Evolutionary conservation across 345 rosid species (phyloP).

Genomic region (Salix caprea): DNA sequence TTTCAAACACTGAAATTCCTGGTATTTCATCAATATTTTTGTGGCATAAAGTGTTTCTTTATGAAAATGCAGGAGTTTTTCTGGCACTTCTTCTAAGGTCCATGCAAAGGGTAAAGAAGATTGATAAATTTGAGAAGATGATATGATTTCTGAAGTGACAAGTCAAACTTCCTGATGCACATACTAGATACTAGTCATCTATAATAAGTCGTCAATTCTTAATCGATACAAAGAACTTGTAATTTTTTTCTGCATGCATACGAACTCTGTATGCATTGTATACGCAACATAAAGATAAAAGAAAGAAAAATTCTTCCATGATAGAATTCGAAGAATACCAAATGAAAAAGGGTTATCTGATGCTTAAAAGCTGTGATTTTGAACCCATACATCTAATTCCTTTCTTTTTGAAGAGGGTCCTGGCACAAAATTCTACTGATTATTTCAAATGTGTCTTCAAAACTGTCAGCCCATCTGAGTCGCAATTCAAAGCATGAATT

Average conservation of each 20-base stretch:
- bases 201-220: neutral
- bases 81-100: slow-evolving; percentile 53
- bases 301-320: neutral
- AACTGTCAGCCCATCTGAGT: too few relatives aligned
- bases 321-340: too few relatives aligned
- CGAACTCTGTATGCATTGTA: neutral
- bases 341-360: too few relatives aligned
- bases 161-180: neutral
- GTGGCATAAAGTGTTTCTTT: too few relatives aligned
- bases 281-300: neutral
- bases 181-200: neutral
- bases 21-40: too few relatives aligned
- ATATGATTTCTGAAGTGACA: slow-evolving; percentile 32
- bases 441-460: too few relatives aligned
- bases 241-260: neutral
- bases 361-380: too few relatives aligned
- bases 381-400: too few relatives aligned
- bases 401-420: too few relatives aligned
- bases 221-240: too few relatives aligned
- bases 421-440: too few relatives aligned
- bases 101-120: slow-evolving; percentile 73
- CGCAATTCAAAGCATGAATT: too few relatives aligned
- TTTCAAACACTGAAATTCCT: neutral
- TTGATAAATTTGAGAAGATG: slow-evolving; percentile 93
- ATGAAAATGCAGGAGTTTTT: slow-evolving; percentile 57